Percentiles rank a stretch among this genome's conserved stretches.
These are phyloP conservation scores for Acanthamoeba comandoni DNA, from an alignment of 208 protist genomes.

Conservation along the genomic window DNA sequence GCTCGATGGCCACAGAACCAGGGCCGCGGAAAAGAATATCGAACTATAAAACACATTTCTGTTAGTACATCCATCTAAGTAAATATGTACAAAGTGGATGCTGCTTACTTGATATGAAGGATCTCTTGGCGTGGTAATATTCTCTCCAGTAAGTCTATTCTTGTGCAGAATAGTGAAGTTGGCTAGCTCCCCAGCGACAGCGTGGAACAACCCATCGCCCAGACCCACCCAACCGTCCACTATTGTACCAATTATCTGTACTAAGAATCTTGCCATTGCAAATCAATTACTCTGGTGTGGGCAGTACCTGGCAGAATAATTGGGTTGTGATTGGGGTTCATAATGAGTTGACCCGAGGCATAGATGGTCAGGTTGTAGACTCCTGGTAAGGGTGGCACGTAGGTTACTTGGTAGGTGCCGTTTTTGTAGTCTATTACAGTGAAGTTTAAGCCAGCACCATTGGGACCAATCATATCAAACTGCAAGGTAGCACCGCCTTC, in stretches of 20 bases:
- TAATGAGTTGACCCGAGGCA: not conserved
- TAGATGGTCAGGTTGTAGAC: slow-evolving; percentile 45
- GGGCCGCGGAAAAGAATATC: slow-evolving; percentile 67
- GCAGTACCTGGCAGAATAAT: slow-evolving; percentile 31
- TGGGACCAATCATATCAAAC: not conserved
- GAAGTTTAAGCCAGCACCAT: slow-evolving; percentile 2
- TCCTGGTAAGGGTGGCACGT: slow-evolving; percentile 35
- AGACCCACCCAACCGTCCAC: slow-evolving; percentile 29
- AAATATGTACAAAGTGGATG: no score
- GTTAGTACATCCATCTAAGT: not conserved
- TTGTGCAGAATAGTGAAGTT: slow-evolving; percentile 59
- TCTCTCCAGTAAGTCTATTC: slow-evolving; percentile 49
- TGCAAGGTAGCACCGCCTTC: not conserved
- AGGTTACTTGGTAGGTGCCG: slow-evolving; percentile 63
- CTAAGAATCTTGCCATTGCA: no score
- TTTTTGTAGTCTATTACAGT: slow-evolving; percentile 8
- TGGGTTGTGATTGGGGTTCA: not conserved
- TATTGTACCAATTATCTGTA: not conserved
- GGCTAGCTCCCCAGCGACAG: slow-evolving; percentile 8
- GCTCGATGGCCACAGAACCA: not conserved
- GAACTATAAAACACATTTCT: not conserved
- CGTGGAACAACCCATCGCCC: slow-evolving; percentile 2
- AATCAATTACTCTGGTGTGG: no score
- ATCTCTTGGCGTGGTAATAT: slow-evolving; percentile 16
- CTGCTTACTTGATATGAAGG: slow-evolving; percentile 32